Evolutionary conservation across 2,329 filamentous ascomycete genomes (phyloP), one percentile per base, ranked within the genome.

Genomic region (Penicillium occitanis): DNA sequence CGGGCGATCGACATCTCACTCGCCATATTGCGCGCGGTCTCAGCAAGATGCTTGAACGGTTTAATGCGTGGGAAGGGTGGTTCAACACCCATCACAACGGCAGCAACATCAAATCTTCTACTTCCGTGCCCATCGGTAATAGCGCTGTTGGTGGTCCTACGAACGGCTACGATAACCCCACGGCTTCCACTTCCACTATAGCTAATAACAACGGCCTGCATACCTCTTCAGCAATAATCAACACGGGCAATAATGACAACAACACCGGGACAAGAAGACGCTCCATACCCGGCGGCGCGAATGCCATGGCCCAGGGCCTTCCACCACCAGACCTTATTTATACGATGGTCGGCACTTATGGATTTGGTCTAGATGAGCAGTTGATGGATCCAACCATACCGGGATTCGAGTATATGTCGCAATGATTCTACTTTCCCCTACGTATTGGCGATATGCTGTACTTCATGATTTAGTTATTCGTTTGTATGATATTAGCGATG

Each of bases 301-400:
- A 79, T 66, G 77, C 76, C 1, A 78, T 79, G 77, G 76, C 77
- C 0, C 77, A 79, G 63, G 77, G 76, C 7, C 78, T 78, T 51
- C 77, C 77, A 6, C 77, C 78, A 2, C 77, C 77, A 7, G 77
- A 79, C 68, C 64, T 79, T 67, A 79, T 79, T 42, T 79, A 79
- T 66, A 76, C 78, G 57, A 79, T 79, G 78, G 77, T 79, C n/a
- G 78, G 78, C 19, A 79, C 78, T 17, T 79, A 79, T 69, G 78
- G 78, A 13, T 79, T 79, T 63, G 77, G 77, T 6, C 69, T 79
- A 42, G 78, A 79, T 57, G 78, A 79, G 69, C 78, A 79, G 67
- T 67, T 79, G 62, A 71, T 79, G 48, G 78, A 79, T 70, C 78
- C 78, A 14, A 79, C 76, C 59, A 77, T 79, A 75, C 75, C 77